These are phyloP conservation scores for Veloboletus limbatus DNA, from an alignment of 1,284 basidiomycete genomes.

Conservation along the genomic window DNA sequence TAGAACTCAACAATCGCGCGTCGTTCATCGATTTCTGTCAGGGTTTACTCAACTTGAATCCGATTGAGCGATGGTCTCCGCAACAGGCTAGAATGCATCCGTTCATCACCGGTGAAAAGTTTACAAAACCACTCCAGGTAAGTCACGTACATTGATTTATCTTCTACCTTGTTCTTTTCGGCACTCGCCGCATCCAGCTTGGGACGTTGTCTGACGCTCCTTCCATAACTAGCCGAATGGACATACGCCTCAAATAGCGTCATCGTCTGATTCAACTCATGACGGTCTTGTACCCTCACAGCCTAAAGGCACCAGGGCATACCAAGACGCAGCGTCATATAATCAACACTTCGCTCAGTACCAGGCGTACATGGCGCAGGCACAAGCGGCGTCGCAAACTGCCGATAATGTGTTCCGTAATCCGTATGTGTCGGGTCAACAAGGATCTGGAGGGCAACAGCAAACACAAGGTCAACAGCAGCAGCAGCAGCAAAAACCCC, in stretches of 20 bases:
- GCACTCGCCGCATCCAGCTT: not conserved
- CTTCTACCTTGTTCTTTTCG: too few relatives aligned
- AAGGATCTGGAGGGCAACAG: conserved; percentile 33
- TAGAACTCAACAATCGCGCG: too few relatives aligned
- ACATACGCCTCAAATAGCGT: conserved; percentile 33
- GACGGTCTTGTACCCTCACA: conserved; percentile 88
- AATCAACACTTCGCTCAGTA: conserved; percentile 94
- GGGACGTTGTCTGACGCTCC: conserved; percentile 14
- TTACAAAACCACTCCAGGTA: conserved; percentile 83
- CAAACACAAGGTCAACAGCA: conserved; percentile 36
- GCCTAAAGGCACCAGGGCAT: conserved; percentile 77
- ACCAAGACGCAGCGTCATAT: conserved; percentile 91
- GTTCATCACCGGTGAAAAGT: conserved; percentile 98
- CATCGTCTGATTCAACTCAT: conserved; percentile 58
- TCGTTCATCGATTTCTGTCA: conserved; percentile 98
- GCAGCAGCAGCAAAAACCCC: conserved; percentile 34
- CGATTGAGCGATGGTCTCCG: conserved; percentile 94
- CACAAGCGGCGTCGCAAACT: conserved; percentile 64
- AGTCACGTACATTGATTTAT: conserved; percentile 33
- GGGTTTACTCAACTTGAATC: conserved; percentile 91
- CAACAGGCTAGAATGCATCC: conserved; percentile 95
- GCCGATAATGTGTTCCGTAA: conserved; percentile 68
- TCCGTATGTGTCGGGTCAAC: conserved; percentile 62
- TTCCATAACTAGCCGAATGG: conserved; percentile 47
- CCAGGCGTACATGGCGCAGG: conserved; percentile 88